Base-by-base conservation (phyloP, 1,139 yeast genomes). In the Scheffersomyces insectosa region DNA sequence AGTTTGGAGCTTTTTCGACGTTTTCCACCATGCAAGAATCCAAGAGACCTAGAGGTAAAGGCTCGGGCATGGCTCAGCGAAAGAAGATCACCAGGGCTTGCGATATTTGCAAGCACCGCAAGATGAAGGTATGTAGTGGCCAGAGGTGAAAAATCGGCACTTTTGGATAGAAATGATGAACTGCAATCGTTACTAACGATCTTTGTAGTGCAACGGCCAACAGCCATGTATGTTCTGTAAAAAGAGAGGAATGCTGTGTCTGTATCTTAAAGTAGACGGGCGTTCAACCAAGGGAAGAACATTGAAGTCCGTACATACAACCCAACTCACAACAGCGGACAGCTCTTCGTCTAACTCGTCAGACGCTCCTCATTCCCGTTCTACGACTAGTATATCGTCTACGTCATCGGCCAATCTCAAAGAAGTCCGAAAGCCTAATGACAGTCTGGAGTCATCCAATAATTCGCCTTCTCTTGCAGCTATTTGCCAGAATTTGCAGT, bases 81-180 rank as follows among this genome's bases (percentile, higher is more conserved):
- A 51, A 51, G 47, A 51, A 51, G 46, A 53, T 51, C 34, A 51
- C 55, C 15, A 44, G 48, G 40, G 55, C 55, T 20, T 51, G 55
- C 39, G 55, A 51, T 45, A 48, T 48, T 44, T 51, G 55, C 47
- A 51, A 51, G 48, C 48, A 50, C 41, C 42, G 55, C 7, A 51
- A 51, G 40, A 50, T 45, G 48, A 49, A 56, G 49, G 34, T 31
- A 31, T 65, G 70, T 45, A 55, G 59, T 14, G 68, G 68, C 6
- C 52, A 52, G 37, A 50, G 6, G 69, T 68, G 25, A 5, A 20
- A 20, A 20, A 20, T 20, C 25, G 9, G 1, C 65, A 68, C 50
- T 56, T 54, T 16, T 45, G 56, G 28, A 69, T 47, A 41, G 47
- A 23, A 61, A 55, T 49, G 60, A 57, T 45, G 59, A 57, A 9